Conservation (phyloP, 768 basidiomycete species). For the Pleurotus giganteus region DNA sequence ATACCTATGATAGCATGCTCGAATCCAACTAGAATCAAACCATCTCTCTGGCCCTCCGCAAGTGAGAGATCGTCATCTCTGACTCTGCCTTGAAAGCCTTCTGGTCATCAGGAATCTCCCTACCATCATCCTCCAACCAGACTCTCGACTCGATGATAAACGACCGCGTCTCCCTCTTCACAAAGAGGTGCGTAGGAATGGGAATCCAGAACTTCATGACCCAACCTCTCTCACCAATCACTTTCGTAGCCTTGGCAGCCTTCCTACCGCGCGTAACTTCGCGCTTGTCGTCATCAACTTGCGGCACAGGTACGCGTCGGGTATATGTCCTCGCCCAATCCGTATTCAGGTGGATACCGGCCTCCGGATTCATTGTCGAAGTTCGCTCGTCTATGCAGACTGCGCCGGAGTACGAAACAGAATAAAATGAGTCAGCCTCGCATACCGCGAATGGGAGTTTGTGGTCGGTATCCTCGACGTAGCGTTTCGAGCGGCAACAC, state of each 20-base stretch:
- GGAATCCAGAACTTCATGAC: slow-evolving; percentile 43
- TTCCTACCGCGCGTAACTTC: background rate
- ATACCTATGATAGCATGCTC: too few species aligned
- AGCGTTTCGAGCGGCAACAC: slow-evolving; percentile 1
- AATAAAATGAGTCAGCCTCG: slow-evolving; percentile 1
- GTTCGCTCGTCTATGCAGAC: background rate
- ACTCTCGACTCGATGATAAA: slow-evolving; percentile 39
- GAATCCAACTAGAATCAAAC: background rate
- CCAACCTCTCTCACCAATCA: slow-evolving; percentile 23
- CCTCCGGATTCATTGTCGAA: background rate
- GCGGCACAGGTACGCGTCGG: background rate
- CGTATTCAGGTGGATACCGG: background rate
- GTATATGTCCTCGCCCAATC: slow-evolving; percentile 11
- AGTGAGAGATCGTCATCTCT: slow-evolving; percentile 42
- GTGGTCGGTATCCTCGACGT: slow-evolving; percentile 3
- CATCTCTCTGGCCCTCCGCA: slow-evolving; percentile 40
- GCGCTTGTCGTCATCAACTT: too few species aligned
- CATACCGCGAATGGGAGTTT: background rate
- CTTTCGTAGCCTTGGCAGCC: background rate
- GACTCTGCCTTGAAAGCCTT: slow-evolving; percentile 20
- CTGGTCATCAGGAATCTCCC: slow-evolving; percentile 14
- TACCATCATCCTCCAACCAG: slow-evolving; percentile 31
- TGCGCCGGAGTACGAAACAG: background rate
- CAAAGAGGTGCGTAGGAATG: slow-evolving; percentile 44
- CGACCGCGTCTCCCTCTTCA: slow-evolving; percentile 41